phyloP scores from a whole-genome alignment of 257 asterid species.

The Solanum bulbocastanum region DNA sequence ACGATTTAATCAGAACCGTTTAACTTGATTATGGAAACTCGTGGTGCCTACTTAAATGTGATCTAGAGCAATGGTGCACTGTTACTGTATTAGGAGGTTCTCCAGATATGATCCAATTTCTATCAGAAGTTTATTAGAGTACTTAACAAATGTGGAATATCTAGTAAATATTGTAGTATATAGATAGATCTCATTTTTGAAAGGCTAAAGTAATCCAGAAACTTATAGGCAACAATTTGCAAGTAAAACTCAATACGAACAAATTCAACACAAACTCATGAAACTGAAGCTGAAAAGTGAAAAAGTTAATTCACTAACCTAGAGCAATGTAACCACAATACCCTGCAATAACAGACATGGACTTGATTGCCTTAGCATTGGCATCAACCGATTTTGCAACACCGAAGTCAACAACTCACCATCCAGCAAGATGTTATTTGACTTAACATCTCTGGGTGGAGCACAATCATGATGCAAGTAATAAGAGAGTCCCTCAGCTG shows the following conservation, averaged over 20 bases:
- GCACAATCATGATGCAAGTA: conserved; percentile 74
- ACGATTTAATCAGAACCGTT: neutral
- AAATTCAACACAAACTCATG: neutral
- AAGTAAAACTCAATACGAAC: neutral
- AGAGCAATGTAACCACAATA: conserved; percentile 97
- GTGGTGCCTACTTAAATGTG: neutral
- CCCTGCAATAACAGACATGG: conserved; percentile 96
- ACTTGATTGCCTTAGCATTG: conserved; percentile 12
- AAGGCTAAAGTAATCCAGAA: neutral
- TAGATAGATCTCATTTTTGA: neutral
- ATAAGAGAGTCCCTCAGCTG: conserved; percentile 85
- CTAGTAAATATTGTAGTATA: neutral
- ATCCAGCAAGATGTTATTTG: conserved; percentile 74
- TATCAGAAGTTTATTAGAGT: no score
- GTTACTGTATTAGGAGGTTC: neutral
- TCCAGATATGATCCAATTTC: neutral
- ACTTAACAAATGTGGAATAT: neutral
- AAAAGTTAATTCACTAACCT: conserved; percentile 16
- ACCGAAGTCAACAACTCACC: conserved; percentile 81
- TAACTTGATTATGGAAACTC: neutral
- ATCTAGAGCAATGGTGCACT: neutral
- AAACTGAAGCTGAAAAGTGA: no score
- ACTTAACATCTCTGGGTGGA: conserved; percentile 84
- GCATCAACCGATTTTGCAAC: conserved; percentile 72
- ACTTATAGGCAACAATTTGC: neutral